Percentiles rank a stretch among this genome's conserved stretches.
These are phyloP conservation scores for Cryphonectria naterciae DNA, from an alignment of 2,329 filamentous ascomycete species.

Conservation along the genomic window DNA sequence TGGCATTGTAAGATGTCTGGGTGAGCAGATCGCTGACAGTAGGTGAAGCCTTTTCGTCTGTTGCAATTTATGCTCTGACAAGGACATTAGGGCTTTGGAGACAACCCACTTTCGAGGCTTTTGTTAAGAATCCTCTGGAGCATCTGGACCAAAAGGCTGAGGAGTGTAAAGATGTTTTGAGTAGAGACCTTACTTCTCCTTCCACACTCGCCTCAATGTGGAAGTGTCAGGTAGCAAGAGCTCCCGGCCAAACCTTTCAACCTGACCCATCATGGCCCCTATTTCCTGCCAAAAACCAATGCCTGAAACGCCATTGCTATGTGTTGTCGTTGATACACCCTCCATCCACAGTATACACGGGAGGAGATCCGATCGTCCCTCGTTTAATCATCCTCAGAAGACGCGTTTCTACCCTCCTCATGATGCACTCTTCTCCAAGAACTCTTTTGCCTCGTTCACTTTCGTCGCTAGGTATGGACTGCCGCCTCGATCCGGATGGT, in stretches of 20 bases:
- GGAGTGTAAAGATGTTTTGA: conserved; percentile 16
- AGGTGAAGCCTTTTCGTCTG: too few species aligned
- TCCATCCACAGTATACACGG: conserved; percentile 25
- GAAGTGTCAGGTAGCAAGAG: conserved; percentile 18
- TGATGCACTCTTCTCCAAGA: conserved; percentile 74
- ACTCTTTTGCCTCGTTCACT: conserved; percentile 97
- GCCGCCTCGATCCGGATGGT: conserved; percentile 96
- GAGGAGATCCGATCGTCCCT: conserved; percentile 1
- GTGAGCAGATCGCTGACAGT: not conserved
- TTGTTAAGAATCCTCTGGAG: not conserved
- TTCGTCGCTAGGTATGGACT: conserved; percentile 97
- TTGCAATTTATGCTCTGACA: not conserved
- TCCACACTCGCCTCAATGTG: conserved; percentile 10
- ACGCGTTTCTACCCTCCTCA: conserved; percentile 25
- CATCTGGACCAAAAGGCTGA: not conserved
- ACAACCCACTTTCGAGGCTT: not conserved
- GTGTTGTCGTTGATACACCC: conserved; percentile 25
- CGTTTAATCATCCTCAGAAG: conserved; percentile 1
- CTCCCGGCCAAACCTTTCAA: conserved; percentile 15
- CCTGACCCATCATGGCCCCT: conserved; percentile 4
- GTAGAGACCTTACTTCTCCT: conserved; percentile 26
- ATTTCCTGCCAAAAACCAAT: conserved; percentile 13
- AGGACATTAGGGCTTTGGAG: not conserved
- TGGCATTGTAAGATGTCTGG: not conserved
- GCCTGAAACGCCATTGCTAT: conserved; percentile 33